phyloP scores from a whole-genome alignment of 306 rosid species.

The Argentina anserina region DNA sequence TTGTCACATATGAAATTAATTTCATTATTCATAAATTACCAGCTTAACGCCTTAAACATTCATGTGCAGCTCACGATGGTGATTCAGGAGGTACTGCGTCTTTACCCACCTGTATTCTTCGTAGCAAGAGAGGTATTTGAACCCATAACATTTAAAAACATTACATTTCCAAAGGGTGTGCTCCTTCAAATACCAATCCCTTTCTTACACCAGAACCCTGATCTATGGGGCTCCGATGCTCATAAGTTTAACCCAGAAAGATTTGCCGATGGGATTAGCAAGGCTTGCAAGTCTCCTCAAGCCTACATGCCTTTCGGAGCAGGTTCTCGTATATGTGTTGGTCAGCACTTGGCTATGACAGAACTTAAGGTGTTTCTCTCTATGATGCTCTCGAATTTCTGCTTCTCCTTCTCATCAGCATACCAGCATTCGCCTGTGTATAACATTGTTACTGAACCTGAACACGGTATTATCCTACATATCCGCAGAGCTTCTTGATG shows the following conservation, averaged over 20 bases:
- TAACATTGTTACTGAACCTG: slow-evolving; percentile 23
- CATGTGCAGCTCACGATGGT: slow-evolving; percentile 59
- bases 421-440: slow-evolving; percentile 33
- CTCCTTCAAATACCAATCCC: slow-evolving; percentile 51
- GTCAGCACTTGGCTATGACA: slow-evolving; percentile 52
- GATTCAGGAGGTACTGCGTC: slow-evolving; percentile 64
- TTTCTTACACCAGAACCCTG: slow-evolving; percentile 43
- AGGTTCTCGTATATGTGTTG: slow-evolving; percentile 53
- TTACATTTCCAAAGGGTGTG: slow-evolving; percentile 53
- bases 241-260: slow-evolving; percentile 58
- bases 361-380: slow-evolving; percentile 53
- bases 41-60: not conserved
- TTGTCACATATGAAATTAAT: no score
- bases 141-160: slow-evolving; percentile 41
- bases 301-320: slow-evolving; percentile 58
- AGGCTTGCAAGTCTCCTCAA: slow-evolving; percentile 51
- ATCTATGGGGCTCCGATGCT: slow-evolving; percentile 57
- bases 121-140: slow-evolving; percentile 35
- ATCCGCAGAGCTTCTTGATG: not conserved
- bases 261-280: slow-evolving; percentile 44
- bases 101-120: slow-evolving; percentile 46
- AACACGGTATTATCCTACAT: slow-evolving; percentile 24
- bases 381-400: slow-evolving; percentile 27
- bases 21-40: no score
- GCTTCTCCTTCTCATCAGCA: slow-evolving; percentile 25